These are phyloP conservation scores for Saksenaea vasiformis DNA, from an alignment of 371 early-diverging fungal species.

Conservation along the genomic window DNA sequence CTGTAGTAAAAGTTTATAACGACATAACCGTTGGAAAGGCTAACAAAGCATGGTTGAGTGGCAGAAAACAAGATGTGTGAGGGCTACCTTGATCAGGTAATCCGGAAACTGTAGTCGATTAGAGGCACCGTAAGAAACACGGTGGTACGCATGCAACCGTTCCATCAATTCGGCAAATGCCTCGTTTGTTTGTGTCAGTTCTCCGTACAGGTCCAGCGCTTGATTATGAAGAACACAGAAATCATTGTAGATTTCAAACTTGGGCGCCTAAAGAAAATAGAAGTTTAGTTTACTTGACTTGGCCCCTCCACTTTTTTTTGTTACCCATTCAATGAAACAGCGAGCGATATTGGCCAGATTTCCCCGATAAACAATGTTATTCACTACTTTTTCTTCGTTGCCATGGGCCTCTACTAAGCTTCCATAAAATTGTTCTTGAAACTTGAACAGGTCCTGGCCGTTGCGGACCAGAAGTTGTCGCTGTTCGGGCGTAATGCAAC, in stretches of 20 bases:
- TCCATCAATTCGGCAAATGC: constrained; percentile 26
- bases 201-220: constrained; percentile 31
- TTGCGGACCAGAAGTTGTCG: constrained; percentile 32
- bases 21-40: constrained; percentile 52
- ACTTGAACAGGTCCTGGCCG: constrained; percentile 22
- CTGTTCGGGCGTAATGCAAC: constrained; percentile 19
- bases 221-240: constrained; percentile 46
- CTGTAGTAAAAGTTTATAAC: constrained; percentile 41
- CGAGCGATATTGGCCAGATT: constrained; percentile 32
- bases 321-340: constrained; percentile 45
- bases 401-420: constrained; percentile 23
- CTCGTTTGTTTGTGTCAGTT: constrained; percentile 25
- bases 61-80: constrained; percentile 1
- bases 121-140: constrained; percentile 15
- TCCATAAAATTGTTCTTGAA: constrained; percentile 25
- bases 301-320: neutral
- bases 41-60: constrained; percentile 1
- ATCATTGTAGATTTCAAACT: constrained; percentile 42
- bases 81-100: constrained; percentile 50
- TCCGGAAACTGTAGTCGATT: constrained; percentile 42
- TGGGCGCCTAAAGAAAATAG: constrained; percentile 25
- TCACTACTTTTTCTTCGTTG: constrained; percentile 10
- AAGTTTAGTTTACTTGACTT: neutral
- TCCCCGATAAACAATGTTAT: constrained; percentile 16
- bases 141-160: constrained; percentile 25